Percentiles rank a stretch among this genome's conserved stretches.
phyloP scores from a whole-genome alignment of 345 rosid genomes.

The Melaleuca quinquenervia region DNA sequence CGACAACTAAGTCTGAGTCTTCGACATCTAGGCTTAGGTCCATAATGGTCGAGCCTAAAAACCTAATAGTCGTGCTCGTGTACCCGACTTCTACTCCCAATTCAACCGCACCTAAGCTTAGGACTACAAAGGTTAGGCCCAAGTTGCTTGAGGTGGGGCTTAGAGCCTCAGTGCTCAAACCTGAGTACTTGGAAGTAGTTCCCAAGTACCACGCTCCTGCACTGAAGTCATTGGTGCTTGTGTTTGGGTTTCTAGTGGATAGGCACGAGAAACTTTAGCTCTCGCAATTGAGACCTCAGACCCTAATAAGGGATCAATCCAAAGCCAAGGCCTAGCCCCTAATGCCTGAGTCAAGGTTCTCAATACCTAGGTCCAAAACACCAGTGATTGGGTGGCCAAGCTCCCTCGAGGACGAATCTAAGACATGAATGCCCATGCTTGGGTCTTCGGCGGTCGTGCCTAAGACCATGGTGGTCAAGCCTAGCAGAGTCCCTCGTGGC shows the following conservation, averaged over 20 bases:
- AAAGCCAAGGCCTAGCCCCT: not conserved
- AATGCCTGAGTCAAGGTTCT: not conserved
- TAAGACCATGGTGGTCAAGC: not conserved
- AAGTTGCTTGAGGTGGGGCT: not conserved
- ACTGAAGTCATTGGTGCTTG: fast-evolving
- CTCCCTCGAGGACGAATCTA: not conserved
- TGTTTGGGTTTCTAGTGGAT: not conserved
- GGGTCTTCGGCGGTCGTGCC: not conserved
- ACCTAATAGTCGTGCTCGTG: not conserved
- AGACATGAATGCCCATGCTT: not conserved
- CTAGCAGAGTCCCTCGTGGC: not conserved
- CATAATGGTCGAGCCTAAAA: not conserved
- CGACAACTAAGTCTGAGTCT: not conserved
- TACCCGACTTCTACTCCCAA: not conserved
- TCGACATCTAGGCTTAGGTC: fast-evolving
- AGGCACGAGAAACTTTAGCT: not conserved
- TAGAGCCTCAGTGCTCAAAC: not conserved
- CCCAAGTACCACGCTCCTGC: fast-evolving
- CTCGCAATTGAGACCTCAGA: not conserved
- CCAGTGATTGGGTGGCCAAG: fast-evolving
- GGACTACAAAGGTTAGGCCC: not conserved
- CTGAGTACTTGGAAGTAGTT: not conserved
- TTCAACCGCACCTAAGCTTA: not conserved
- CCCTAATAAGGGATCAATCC: not conserved
- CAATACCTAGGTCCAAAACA: not conserved